These are phyloP conservation scores for Ceratocystis cubensis DNA, from an alignment of 2,329 filamentous ascomycete genomes.

Conservation along the genomic window DNA sequence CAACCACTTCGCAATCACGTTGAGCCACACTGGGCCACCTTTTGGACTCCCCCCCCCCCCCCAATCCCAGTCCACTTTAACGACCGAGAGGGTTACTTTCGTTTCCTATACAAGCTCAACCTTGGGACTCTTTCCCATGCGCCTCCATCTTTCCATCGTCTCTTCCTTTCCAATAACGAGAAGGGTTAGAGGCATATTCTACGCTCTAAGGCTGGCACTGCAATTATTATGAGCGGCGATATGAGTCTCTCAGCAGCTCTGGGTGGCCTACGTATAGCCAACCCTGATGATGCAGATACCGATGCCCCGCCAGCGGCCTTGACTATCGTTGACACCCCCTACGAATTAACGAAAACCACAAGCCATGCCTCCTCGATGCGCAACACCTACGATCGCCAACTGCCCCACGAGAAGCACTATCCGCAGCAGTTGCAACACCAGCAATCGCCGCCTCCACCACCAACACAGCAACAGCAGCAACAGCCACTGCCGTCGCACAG, in stretches of 20 bases:
- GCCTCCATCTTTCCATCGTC: constrained; percentile 12
- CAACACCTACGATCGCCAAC: constrained; percentile 3
- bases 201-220: constrained; percentile 8
- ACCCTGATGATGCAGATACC: constrained; percentile 60
- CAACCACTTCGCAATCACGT: constrained; percentile 8
- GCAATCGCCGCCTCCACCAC: background rate
- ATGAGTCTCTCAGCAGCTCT: constrained; percentile 83
- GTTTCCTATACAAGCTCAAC: background rate
- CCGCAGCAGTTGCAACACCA: constrained; percentile 16
- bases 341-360: background rate
- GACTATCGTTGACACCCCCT: constrained; percentile 11
- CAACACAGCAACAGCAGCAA: constrained; percentile 6
- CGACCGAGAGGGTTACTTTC: background rate
- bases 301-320: constrained; percentile 25
- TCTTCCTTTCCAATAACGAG: constrained; percentile 18
- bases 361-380: constrained; percentile 24
- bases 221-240: constrained; percentile 66
- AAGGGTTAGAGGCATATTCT: constrained; percentile 18
- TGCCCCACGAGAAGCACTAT: background rate
- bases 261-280: constrained; percentile 90
- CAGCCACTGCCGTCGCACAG: constrained; percentile 17
- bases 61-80: constrained; percentile 1
- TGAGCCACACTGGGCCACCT: constrained; percentile 4
- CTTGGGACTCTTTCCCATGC: constrained; percentile 19
- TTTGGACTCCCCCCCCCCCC: background rate